phyloP scores from a whole-genome alignment of 257 asterid genomes.

The Schizonepeta tenuifolia region DNA sequence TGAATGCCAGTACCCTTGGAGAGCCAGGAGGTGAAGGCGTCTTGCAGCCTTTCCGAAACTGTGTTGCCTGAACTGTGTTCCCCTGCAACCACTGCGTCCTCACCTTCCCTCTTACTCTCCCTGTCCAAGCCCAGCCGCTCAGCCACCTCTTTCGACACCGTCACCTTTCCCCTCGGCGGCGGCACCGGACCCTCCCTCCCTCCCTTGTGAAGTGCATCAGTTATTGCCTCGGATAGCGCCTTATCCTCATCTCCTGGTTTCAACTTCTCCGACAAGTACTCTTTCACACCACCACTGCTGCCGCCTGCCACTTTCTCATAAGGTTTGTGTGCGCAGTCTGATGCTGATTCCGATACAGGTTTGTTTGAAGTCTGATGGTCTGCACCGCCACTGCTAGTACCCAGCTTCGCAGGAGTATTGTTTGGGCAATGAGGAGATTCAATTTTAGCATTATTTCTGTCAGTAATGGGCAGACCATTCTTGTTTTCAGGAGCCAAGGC shows the following conservation, averaged over 20 bases:
- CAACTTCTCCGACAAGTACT: constrained; percentile 53
- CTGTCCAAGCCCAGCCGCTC: constrained; percentile 43
- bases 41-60: constrained; percentile 51
- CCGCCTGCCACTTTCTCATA: neutral
- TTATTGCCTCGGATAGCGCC: constrained; percentile 64
- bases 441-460: neutral
- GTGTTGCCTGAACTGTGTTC: constrained; percentile 49
- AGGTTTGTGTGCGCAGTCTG: neutral
- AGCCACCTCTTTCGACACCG: constrained; percentile 56
- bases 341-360: neutral
- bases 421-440: neutral
- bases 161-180: constrained; percentile 48
- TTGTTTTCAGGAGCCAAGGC: too few relatives aligned
- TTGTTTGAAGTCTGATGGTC: neutral
- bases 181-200: neutral
- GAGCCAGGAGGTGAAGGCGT: constrained; percentile 60
- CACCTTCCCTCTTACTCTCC: constrained; percentile 50
- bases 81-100: constrained; percentile 47
- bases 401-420: neutral
- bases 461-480: too few relatives aligned
- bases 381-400: too few relatives aligned
- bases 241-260: constrained; percentile 77
- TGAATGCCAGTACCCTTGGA: constrained; percentile 46
- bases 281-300: neutral
- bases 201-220: constrained; percentile 31